A percentile compares a stretch with the other conserved stretches of the same genome.
Evolutionary conservation across 768 basidiomycete species (phyloP).

Genomic region (Tulasnella sp.): DNA sequence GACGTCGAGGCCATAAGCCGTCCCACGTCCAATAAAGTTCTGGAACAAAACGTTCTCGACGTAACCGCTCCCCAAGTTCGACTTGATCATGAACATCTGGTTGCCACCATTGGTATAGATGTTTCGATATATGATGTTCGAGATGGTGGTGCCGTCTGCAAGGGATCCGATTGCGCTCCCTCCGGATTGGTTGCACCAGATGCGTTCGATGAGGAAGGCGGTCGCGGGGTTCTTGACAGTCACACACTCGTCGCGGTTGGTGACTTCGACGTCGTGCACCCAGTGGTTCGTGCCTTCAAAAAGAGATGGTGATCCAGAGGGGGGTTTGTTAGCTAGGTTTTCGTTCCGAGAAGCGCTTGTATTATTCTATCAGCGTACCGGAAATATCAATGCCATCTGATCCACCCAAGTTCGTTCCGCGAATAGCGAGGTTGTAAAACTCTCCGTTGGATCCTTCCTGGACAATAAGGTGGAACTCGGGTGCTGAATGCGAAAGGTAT

Average conservation of each 20-base stretch:
- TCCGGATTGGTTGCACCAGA: constrained; percentile 28
- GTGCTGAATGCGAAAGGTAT: constrained; percentile 15
- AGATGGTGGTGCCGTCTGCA: constrained; percentile 22
- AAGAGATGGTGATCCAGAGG: no score
- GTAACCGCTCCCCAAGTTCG: constrained; percentile 20
- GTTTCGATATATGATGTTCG: constrained; percentile 24
- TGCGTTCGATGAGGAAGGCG: constrained; percentile 26
- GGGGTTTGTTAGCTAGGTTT: no score
- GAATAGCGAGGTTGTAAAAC: constrained; percentile 27
- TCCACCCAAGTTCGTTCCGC: constrained; percentile 25
- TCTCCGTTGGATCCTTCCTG: constrained; percentile 25
- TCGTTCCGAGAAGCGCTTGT: no score
- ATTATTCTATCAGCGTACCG: constrained; percentile 14
- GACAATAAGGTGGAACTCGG: constrained; percentile 27
- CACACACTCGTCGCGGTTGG: constrained; percentile 28
- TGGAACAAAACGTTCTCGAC: constrained; percentile 25
- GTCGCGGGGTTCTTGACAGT: constrained; percentile 28
- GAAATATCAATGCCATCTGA: constrained; percentile 27
- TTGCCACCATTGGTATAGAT: constrained; percentile 26
- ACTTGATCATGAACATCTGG: constrained; percentile 28
- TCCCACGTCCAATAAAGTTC: constrained; percentile 24
- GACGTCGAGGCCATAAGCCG: constrained; percentile 26
- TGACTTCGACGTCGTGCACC: constrained; percentile 29
- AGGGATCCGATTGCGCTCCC: constrained; percentile 26
- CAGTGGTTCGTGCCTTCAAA: constrained; percentile 23